A percentile compares a stretch with the other conserved stretches of the same genome.
phyloP scores from a whole-genome alignment of 2,329 filamentous ascomycete species.

The Onygenales sp. region DNA sequence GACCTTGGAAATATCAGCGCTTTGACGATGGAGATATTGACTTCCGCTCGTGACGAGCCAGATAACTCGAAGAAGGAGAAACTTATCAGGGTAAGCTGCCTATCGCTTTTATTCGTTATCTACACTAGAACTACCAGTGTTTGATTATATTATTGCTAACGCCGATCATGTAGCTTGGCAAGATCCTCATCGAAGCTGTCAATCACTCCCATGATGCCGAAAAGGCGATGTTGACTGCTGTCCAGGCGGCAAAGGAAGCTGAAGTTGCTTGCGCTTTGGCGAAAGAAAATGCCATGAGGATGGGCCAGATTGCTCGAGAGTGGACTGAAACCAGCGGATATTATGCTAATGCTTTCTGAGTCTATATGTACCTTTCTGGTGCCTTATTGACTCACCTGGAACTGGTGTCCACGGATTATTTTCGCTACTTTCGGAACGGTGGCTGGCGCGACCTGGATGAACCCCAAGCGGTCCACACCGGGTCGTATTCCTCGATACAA shows the following conservation, averaged over 20 bases:
- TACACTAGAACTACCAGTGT: neutral
- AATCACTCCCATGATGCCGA: slow-evolving; percentile 15
- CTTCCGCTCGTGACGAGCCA: slow-evolving; percentile 10
- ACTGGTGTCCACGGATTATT: too few relatives aligned
- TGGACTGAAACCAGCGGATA: neutral
- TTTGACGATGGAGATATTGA: slow-evolving; percentile 12
- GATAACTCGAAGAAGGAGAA: slow-evolving; percentile 12
- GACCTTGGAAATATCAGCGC: slow-evolving; percentile 9
- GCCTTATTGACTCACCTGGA: too few relatives aligned
- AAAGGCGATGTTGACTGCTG: slow-evolving; percentile 13
- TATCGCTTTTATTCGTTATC: neutral
- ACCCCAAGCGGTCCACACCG: too few relatives aligned
- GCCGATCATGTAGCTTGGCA: slow-evolving; percentile 7
- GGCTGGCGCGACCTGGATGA: too few relatives aligned
- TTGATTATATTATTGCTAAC: neutral
- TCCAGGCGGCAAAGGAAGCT: slow-evolving; percentile 14
- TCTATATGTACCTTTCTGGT: too few relatives aligned
- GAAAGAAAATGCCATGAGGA: slow-evolving; percentile 13
- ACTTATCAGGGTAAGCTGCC: slow-evolving; percentile 11
- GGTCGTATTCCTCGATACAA: too few relatives aligned
- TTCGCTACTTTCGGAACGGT: too few relatives aligned
- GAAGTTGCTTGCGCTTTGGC: slow-evolving; percentile 14
- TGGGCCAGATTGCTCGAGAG: slow-evolving; percentile 9
- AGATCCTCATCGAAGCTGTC: slow-evolving; percentile 14
- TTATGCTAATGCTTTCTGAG: neutral